Evolutionary conservation across 2,329 filamentous ascomycete species (phyloP).

Genomic region (Sporothrix phasma): DNA sequence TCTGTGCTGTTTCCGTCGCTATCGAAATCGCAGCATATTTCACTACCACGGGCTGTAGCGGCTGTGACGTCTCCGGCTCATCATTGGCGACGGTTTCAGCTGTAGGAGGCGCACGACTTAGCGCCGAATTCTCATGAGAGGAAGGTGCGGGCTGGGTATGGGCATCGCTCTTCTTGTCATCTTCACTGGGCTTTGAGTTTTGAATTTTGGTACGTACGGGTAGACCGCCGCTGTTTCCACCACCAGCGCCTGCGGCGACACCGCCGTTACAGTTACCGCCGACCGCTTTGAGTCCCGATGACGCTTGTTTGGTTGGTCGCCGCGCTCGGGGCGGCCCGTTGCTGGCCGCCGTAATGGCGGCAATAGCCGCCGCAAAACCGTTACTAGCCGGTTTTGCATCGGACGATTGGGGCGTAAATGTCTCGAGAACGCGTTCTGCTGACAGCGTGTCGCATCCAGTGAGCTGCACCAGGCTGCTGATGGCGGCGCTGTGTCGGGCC

Average conservation of each 20-base stretch:
- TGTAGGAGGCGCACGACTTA: slow-evolving; percentile 17
- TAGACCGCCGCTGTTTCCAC: slow-evolving; percentile 9
- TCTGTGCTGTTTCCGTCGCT: neutral
- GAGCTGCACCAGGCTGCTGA: slow-evolving; percentile 60
- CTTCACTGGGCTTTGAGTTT: slow-evolving; percentile 4
- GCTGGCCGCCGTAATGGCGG: slow-evolving; percentile 13
- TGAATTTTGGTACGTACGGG: slow-evolving; percentile 20
- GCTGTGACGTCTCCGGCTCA: slow-evolving; percentile 12
- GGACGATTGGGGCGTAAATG: slow-evolving; percentile 5
- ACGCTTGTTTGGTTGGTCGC: neutral
- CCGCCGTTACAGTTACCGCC: neutral
- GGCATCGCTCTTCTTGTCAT: slow-evolving; percentile 2
- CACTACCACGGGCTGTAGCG: slow-evolving; percentile 17
- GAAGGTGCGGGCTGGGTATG: neutral
- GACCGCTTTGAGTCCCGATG: slow-evolving; percentile 7
- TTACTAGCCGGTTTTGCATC: neutral
- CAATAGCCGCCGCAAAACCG: slow-evolving; percentile 9
- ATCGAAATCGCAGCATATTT: neutral
- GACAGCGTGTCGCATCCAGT: slow-evolving; percentile 61
- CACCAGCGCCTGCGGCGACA: neutral
- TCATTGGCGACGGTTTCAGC: slow-evolving; percentile 14
- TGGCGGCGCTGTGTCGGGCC: slow-evolving; percentile 57
- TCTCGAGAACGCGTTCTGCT: slow-evolving; percentile 46
- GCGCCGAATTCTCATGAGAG: slow-evolving; percentile 5
- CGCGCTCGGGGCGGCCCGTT: slow-evolving; percentile 6